A percentile compares a stretch with the other conserved stretches of the same genome.
phyloP scores from a whole-genome alignment of 257 asterid genomes.

The Perilla frutescens region DNA sequence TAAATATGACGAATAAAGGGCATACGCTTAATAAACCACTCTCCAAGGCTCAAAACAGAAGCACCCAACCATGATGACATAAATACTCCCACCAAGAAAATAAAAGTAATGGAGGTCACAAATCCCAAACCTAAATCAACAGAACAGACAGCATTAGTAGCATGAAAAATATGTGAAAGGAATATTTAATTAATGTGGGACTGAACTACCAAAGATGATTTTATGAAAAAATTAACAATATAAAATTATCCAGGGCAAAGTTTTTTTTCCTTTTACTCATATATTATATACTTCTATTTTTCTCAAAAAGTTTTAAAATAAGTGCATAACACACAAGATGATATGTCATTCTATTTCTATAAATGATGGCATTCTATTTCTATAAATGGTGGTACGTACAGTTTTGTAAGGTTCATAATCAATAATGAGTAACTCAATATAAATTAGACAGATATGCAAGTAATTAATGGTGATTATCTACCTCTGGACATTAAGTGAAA shows the following conservation, averaged over 20 bases:
- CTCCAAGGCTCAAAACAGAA: conserved; percentile 73
- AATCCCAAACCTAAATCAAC: conserved; percentile 71
- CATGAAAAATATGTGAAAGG: conserved; percentile 25
- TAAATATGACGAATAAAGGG: conserved; percentile 83
- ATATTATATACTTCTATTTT: neutral
- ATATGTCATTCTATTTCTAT: neutral
- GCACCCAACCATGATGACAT: conserved; percentile 88
- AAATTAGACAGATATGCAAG: conserved; percentile 6
- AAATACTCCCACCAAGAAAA: conserved; percentile 81
- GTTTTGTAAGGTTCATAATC: neutral
- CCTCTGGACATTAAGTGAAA: conserved; percentile 30
- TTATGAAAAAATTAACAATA: conserved; percentile 12
- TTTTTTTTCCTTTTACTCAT: neutral
- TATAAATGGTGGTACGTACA: neutral
- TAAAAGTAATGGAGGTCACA: conserved; percentile 71
- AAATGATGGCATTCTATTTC: conserved; percentile 3
- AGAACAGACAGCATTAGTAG: conserved; percentile 26
- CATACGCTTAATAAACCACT: conserved; percentile 85
- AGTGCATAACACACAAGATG: neutral
- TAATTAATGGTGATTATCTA: conserved; percentile 11
- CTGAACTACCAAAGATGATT: conserved; percentile 13
- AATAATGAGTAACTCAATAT: conserved; percentile 4
- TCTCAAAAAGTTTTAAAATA: neutral
- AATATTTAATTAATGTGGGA: conserved; percentile 16
- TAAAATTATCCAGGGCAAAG: neutral